These are phyloP conservation scores for Moesziomyces parantarcticus DNA, from an alignment of 1,284 basidiomycete genomes.

Conservation along the genomic window DNA sequence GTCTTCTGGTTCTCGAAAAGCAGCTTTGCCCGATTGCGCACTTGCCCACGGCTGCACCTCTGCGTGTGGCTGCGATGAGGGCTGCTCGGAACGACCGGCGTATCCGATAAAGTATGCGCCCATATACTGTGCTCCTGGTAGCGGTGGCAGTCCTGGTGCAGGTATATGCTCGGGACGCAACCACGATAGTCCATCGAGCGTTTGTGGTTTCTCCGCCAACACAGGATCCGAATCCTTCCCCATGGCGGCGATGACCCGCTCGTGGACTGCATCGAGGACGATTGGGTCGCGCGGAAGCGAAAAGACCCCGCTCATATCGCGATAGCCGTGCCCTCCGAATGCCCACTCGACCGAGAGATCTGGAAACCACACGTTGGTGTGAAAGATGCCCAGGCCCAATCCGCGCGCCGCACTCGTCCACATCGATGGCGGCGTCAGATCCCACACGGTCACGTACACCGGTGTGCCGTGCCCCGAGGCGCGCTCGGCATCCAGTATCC, in stretches of 20 bases:
- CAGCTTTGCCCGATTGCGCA: constrained; percentile 11
- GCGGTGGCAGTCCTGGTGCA: constrained; percentile 15
- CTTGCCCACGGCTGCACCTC: constrained; percentile 2
- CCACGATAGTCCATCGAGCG: constrained; percentile 22
- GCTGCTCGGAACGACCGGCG: constrained; percentile 3
- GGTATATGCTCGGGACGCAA: constrained; percentile 16
- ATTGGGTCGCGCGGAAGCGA: constrained; percentile 19
- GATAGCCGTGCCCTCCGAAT: constrained; percentile 23
- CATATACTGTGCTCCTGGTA: constrained; percentile 20
- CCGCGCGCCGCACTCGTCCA: constrained; percentile 7
- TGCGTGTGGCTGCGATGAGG: background rate
- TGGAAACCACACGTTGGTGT: constrained; percentile 27
- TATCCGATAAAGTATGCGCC: constrained; percentile 30
- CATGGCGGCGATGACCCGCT: background rate
- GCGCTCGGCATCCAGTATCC: constrained; percentile 1
- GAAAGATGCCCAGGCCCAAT: constrained; percentile 30
- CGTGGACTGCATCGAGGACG: constrained; percentile 1
- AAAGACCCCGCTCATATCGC: constrained; percentile 27
- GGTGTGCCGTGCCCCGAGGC: constrained; percentile 19
- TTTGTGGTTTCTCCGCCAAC: background rate
- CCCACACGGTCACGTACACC: constrained; percentile 33
- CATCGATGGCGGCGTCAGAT: constrained; percentile 15
- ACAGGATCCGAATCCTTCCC: background rate
- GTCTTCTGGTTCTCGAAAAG: constrained; percentile 15
- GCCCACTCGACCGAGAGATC: constrained; percentile 26